Conservation (phyloP, 768 basidiomycete genomes). For the Clitopilus hobsonii region DNA sequence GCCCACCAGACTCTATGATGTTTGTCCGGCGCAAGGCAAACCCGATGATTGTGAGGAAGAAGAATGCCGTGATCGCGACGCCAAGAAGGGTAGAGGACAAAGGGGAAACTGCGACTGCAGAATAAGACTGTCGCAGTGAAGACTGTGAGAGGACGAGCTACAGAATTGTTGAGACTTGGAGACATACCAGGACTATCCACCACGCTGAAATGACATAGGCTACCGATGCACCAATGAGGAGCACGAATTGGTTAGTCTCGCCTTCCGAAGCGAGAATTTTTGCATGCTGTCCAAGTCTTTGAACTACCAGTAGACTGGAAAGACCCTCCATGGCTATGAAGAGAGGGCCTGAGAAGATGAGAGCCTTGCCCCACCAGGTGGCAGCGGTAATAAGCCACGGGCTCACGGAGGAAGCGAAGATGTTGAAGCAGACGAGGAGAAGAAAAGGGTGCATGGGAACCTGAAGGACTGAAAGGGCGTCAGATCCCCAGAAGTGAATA, state of each 20-base stretch:
- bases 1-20: slow-evolving; percentile 85
- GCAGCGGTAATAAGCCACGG: slow-evolving; percentile 54
- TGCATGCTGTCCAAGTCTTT: slow-evolving; percentile 75
- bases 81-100: slow-evolving; percentile 88
- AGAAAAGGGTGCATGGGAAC: slow-evolving; percentile 86
- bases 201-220: slow-evolving; percentile 80
- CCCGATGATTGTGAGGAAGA: slow-evolving; percentile 90
- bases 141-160: no score
- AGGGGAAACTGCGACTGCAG: slow-evolving; percentile 77
- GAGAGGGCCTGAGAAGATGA: slow-evolving; percentile 68
- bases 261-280: slow-evolving; percentile 65
- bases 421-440: slow-evolving; percentile 82
- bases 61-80: slow-evolving; percentile 78
- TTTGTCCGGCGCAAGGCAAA: slow-evolving; percentile 87
- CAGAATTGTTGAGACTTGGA: no score
- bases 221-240: slow-evolving; percentile 72
- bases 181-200: slow-evolving; percentile 82
- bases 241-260: slow-evolving; percentile 71
- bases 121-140: slow-evolving; percentile 85
- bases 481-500: slow-evolving; percentile 65
- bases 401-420: slow-evolving; percentile 62
- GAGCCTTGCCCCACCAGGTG: slow-evolving; percentile 66
- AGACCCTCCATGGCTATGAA: slow-evolving; percentile 83
- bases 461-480: slow-evolving; percentile 71
- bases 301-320: slow-evolving; percentile 77